Evolutionary conservation across 1,139 yeast genomes (phyloP).

Genomic region (Zhuliangozyma parablackwelliae): DNA sequence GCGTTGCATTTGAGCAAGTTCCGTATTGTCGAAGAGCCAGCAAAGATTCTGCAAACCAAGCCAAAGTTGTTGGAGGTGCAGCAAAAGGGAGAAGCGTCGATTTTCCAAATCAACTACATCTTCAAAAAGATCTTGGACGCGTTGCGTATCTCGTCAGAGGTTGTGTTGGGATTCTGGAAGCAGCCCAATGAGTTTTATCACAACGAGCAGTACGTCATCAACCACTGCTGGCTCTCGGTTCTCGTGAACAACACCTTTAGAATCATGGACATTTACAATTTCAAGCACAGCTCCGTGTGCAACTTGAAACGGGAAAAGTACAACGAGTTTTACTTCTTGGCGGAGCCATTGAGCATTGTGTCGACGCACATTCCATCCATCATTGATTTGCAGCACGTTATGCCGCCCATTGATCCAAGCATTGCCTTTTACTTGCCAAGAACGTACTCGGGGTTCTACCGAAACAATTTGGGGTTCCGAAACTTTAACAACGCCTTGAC

Average conservation of each 20-base stretch:
- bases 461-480: slow-evolving; percentile 51
- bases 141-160: slow-evolving; percentile 67
- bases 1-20: slow-evolving; percentile 40
- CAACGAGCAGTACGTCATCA: slow-evolving; percentile 53
- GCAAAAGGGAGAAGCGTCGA: slow-evolving; percentile 42
- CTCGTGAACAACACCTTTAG: slow-evolving; percentile 73
- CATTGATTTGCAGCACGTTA: slow-evolving; percentile 75
- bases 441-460: slow-evolving; percentile 75
- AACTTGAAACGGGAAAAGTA: slow-evolving; percentile 22
- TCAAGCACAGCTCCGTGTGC: slow-evolving; percentile 33
- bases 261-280: slow-evolving; percentile 55
- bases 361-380: slow-evolving; percentile 85
- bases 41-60: slow-evolving; percentile 35
- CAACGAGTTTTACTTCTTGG: slow-evolving; percentile 67
- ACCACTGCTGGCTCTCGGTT: slow-evolving; percentile 88
- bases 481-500: slow-evolving; percentile 77
- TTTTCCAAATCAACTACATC: slow-evolving; percentile 73
- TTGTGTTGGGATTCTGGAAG: slow-evolving; percentile 80
- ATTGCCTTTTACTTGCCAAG: slow-evolving; percentile 81
- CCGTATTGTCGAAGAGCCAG: slow-evolving; percentile 33
- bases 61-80: slow-evolving; percentile 39
- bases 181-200: slow-evolving; percentile 60
- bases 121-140: slow-evolving; percentile 71
- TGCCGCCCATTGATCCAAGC: slow-evolving; percentile 76
- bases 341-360: slow-evolving; percentile 69